Base-by-base conservation (phyloP, 2,329 filamentous ascomycete genomes). In the Trichoderma koningii region DNA sequence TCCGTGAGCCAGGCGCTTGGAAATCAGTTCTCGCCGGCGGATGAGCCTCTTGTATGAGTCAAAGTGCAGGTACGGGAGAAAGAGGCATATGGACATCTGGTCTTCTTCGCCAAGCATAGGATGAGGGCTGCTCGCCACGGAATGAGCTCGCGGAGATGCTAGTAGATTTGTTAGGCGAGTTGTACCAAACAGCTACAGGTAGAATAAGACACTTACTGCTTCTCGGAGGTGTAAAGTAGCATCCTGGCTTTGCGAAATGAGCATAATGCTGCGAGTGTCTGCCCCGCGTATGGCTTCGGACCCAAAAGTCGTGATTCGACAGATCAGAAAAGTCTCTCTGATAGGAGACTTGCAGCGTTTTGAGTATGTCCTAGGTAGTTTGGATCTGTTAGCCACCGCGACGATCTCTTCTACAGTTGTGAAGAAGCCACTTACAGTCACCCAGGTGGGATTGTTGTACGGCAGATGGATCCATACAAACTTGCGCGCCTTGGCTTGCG, bases 31-130 rank as follows among this genome's bases (percentile, higher is more conserved):
- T 0, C 86, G 83, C 1, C 87, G 81, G 44, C 80, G 79, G 10
- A 88, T 77, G 2, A 89, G 76, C 53, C 82, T 82, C 64, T 81
- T 79, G 70, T 89, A 89, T 0, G 84, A 87, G 69, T 89, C 87
- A 71, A 87, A 89, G 67, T 89, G 86, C 0, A 89, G 80, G 69
- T 88, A 87, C 0, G 85, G 85, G 0, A 87, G 73, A 64, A 84
- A 85, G 0, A 85, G 71, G 42, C 82, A 85, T 0, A 84, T 76
- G 60, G 80, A 81, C 42, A 73, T 70, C 45, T 76, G 69, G 17
- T 75, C 70, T 9, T 70, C 65, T 26, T 67, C 14, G 53, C 72
- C 9, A 61, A 75, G 17, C 47, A 73, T 65, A 26, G 78, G 74
- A 21, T 73, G 38, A 0, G 75, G 73, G 7, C 71, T 71, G 28